Percentiles rank a stretch among this genome's conserved stretches.
These are phyloP conservation scores for Blastocystis sp. DNA, from an alignment of 352 stramenopile genomes.

Conservation along the genomic window DNA sequence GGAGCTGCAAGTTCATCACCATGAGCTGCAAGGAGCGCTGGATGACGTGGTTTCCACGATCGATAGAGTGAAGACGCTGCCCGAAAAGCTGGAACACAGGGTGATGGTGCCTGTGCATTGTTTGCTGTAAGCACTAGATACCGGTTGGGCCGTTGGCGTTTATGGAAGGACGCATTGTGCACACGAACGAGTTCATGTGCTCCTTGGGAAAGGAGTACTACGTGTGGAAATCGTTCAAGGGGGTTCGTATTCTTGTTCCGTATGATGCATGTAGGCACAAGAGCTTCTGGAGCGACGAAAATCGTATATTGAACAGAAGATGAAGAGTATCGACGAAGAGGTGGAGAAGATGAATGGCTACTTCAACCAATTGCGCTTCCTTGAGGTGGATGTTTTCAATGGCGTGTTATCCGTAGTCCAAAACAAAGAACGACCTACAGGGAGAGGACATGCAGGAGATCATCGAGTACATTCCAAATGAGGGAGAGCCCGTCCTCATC, in stretches of 20 bases:
- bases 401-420: not conserved
- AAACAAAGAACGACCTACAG: not conserved
- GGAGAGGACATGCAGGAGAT: slow-evolving; percentile 56
- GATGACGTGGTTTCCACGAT: slow-evolving; percentile 58
- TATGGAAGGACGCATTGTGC: slow-evolving; percentile 51
- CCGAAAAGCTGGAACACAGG: slow-evolving; percentile 43
- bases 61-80: slow-evolving; percentile 21
- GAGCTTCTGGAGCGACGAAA: slow-evolving; percentile 56
- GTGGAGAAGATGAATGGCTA: slow-evolving; percentile 51
- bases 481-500: slow-evolving; percentile 35
- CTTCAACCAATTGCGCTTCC: slow-evolving; percentile 21
- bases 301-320: slow-evolving; percentile 50
- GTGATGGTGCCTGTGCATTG: slow-evolving; percentile 41
- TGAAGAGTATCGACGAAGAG: slow-evolving; percentile 42
- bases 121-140: slow-evolving; percentile 12
- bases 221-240: slow-evolving; percentile 59
- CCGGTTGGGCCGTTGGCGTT: slow-evolving; percentile 53
- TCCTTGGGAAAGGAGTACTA: slow-evolving; percentile 61
- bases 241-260: not conserved
- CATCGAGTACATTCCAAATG: slow-evolving; percentile 58
- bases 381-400: not conserved
- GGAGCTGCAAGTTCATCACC: slow-evolving; percentile 9
- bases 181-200: slow-evolving; percentile 67
- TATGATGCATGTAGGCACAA: not conserved
- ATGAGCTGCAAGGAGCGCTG: slow-evolving; percentile 39